Evolutionary conservation across 257 asterid genomes (phyloP), one percentile per base, ranked within the genome.

Genomic region (Solanum raphanifolium): DNA sequence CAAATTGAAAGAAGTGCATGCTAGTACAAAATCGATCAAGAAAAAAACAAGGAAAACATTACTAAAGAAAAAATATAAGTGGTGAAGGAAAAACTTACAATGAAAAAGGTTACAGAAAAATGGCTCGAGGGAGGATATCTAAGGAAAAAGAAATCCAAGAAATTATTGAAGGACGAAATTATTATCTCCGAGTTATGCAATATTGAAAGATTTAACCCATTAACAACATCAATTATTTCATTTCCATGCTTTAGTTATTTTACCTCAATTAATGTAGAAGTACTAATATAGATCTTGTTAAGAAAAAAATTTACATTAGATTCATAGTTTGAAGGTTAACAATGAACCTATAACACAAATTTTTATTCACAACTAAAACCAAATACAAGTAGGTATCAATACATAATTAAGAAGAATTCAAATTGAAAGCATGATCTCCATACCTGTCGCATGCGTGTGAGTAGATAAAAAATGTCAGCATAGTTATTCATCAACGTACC

Each of bases 401-500:
- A 78, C 9, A 25, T 78, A 41, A 78, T 43, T 16, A 60, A 79
- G 66, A 79, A 41, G 16, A 27, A 27, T 41, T 78, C 4, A 76
- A 13, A 78, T 79, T 79, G 25, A 79, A 79, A 27, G 5, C 85
- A 79, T 9, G 15, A 89, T 75, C 43, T 38, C 66, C 79, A 21
- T 86, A 95, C 99, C 98, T 96, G 98, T 58, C 98, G 94, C 83
- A 96, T 93, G 89, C 97, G 96, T 12, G 98, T 95, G 73, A 96
- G 94, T 83, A 96, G 98, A 89, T 94, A 94, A 92, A 96, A 95
- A 87, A 95, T 96, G 91, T 96, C 98, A 58, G 98, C 98, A 84
- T 94, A 96, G 92, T 96, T 96, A 90, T 95, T 96, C 95, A 91
- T 78, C 88, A 94, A 87, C 0, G 95, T 96, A 52, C 95, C 98